Evolutionary conservation across 2,329 filamentous ascomycete species (phyloP), one percentile per base, ranked within the genome.

Genomic region (Plectosphaerella plurivora): DNA sequence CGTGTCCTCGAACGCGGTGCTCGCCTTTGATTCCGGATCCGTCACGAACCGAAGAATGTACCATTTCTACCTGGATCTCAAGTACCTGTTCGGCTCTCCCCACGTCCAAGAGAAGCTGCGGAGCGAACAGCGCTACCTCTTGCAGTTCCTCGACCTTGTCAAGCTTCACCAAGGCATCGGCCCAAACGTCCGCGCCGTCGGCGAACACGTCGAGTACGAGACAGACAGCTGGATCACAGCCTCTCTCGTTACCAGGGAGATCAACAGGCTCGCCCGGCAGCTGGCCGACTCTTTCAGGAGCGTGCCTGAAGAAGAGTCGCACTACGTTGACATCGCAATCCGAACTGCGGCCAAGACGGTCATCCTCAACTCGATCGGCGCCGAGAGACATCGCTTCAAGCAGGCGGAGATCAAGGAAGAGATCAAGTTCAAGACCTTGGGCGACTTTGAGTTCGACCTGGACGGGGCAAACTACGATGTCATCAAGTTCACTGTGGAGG

Each of bases 161-260:
- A 97, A 97, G 68, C 80, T 99, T 45, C 92, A 97, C 59, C 95
- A 99, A 72, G 93, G 94, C 25, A 97, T 99, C 52, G 97, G 93
- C 61, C 94, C 94, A 2, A 99, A 97, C 62, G 79, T 92, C 24
- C 83, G 95, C 56, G 94, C 93, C 3, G 83, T 97, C 20, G 91
- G 92, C 15, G 94, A 97, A 64, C 94, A 99, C 67, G 89, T 99
- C 33, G 95, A 99, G 68, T 99, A 97, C 65, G 94, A 99, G 70
- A 95, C 92, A 2, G 95, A 99, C 70, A 89, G 91, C 18, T 99
- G 94, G 94, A 97, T 99, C 50, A 95, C 90, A 53, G 93, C 94
- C 4, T 96, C 92, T 7, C 79, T 97, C 49, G 89, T 99, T 53
- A 97, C 94, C 48, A 83, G 93, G 49, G 93, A 99, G 67, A 93